Evolutionary conservation across 1,139 yeast species (phyloP).

Genomic region (Yamadazyma aaseri): DNA sequence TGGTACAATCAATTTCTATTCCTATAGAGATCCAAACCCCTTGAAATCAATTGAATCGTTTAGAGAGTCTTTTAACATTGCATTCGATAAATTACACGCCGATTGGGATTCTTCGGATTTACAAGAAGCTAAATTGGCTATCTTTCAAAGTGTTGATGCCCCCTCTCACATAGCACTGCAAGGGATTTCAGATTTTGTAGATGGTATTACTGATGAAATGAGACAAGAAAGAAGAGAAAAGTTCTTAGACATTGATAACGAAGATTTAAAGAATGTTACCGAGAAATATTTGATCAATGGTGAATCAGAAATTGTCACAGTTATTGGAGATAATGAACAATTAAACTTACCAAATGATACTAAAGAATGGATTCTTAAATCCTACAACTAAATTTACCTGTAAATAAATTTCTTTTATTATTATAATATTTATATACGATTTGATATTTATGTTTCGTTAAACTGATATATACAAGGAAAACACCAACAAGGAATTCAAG

Average conservation of each 20-base stretch:
- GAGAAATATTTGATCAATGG: slow-evolving; percentile 51
- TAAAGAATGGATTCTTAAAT: slow-evolving; percentile 31
- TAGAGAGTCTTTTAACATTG: slow-evolving; percentile 55
- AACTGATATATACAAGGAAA: slow-evolving; percentile 3
- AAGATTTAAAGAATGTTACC: slow-evolving; percentile 64
- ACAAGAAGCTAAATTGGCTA: slow-evolving; percentile 84
- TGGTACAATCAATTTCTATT: slow-evolving; percentile 78
- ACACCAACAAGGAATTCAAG: no score
- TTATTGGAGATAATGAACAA: slow-evolving; percentile 51
- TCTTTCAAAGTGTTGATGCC: slow-evolving; percentile 90
- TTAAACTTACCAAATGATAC: slow-evolving; percentile 22
- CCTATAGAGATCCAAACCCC: slow-evolving; percentile 94
- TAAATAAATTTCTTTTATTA: no score
- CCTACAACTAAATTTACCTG: slow-evolving; percentile 9
- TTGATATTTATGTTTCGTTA: no score
- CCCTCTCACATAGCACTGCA: slow-evolving; percentile 82
- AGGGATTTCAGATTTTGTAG: slow-evolving; percentile 64
- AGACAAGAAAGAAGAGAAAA: slow-evolving; percentile 76
- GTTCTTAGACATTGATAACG: slow-evolving; percentile 61
- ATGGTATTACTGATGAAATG: slow-evolving; percentile 76
- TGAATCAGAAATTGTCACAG: slow-evolving; percentile 33
- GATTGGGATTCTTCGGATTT: slow-evolving; percentile 58
- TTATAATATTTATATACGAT: no score
- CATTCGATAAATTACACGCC: slow-evolving; percentile 46
- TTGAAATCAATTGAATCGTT: slow-evolving; percentile 64